Percentiles rank a stretch among this genome's conserved stretches.
Conservation (phyloP, 1,139 yeast genomes). For the Saccharomyces hybrid region DNA sequence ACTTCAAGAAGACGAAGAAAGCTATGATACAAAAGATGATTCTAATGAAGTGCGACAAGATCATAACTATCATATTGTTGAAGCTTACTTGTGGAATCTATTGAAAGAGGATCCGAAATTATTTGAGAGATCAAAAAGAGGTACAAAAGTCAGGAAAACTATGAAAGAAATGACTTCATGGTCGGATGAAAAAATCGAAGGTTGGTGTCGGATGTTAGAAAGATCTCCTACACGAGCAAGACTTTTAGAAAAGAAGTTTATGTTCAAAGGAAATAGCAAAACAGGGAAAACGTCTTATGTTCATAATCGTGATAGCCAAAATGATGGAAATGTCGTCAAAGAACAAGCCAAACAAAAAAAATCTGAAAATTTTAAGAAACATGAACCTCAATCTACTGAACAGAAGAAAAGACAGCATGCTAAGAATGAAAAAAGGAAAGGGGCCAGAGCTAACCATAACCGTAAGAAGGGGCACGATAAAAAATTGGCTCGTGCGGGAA, state of each 20-base stretch:
- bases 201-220: slow-evolving; percentile 76
- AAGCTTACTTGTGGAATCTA: slow-evolving; percentile 49
- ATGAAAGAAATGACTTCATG: slow-evolving; percentile 50
- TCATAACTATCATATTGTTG: slow-evolving; percentile 34
- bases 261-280: slow-evolving; percentile 38
- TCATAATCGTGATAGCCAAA: slow-evolving; percentile 12
- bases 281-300: slow-evolving; percentile 26
- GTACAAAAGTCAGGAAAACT: slow-evolving; percentile 43
- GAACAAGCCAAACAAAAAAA: slow-evolving; percentile 5
- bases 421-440: slow-evolving; percentile 49
- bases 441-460: slow-evolving; percentile 53
- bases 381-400: slow-evolving; percentile 6
- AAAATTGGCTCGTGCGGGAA: slow-evolving; percentile 36
- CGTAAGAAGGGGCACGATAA: slow-evolving; percentile 54
- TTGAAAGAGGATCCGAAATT: slow-evolving; percentile 46
- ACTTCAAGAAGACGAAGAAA: slow-evolving; percentile 6
- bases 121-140: slow-evolving; percentile 47
- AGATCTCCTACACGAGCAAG: slow-evolving; percentile 55
- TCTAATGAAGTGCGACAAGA: slow-evolving; percentile 16
- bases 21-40: slow-evolving; percentile 7
- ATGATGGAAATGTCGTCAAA: not conserved
- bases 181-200: slow-evolving; percentile 89
- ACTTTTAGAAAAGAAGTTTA: slow-evolving; percentile 53
- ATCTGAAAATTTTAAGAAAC: slow-evolving; percentile 6
- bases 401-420: slow-evolving; percentile 34